phyloP scores from a whole-genome alignment of 2,329 filamentous ascomycete genomes.

The Cercospora zeina region DNA sequence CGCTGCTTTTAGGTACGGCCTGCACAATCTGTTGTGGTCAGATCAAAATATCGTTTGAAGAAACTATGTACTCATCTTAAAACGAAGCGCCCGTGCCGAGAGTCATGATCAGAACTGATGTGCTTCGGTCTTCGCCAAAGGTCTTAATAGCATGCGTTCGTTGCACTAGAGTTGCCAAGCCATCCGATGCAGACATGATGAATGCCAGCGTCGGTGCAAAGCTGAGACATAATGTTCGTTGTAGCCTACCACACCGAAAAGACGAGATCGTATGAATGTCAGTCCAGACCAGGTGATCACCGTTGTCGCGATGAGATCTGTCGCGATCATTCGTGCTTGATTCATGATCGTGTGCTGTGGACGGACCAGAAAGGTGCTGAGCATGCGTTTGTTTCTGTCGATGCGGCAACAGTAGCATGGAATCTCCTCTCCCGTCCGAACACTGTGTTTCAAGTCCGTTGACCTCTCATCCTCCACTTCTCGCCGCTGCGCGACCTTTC shows the following conservation, averaged over 20 bases:
- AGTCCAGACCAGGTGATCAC: no score
- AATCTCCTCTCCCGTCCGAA: no score
- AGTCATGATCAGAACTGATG: background rate
- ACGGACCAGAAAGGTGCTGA: no score
- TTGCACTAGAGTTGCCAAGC: background rate
- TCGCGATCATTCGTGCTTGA: no score
- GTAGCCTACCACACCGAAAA: background rate
- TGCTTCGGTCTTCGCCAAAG: background rate
- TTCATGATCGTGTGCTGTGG: no score
- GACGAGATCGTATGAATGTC: background rate
- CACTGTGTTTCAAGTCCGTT: no score
- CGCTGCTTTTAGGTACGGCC: background rate
- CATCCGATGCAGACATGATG: background rate
- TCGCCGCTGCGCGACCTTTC: background rate
- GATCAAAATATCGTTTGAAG: no score
- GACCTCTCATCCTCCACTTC: background rate
- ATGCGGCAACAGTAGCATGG: no score
- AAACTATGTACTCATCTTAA: no score
- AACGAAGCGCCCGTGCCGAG: background rate
- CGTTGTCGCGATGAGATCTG: no score
- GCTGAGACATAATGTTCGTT: background rate
- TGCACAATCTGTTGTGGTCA: background rate
- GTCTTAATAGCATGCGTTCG: background rate
- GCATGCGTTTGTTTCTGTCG: no score
- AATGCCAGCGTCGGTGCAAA: background rate